Evolutionary conservation across 2,329 filamentous ascomycete species (phyloP), one percentile per base, ranked within the genome.

Genomic region (Byssothecium circinans): DNA sequence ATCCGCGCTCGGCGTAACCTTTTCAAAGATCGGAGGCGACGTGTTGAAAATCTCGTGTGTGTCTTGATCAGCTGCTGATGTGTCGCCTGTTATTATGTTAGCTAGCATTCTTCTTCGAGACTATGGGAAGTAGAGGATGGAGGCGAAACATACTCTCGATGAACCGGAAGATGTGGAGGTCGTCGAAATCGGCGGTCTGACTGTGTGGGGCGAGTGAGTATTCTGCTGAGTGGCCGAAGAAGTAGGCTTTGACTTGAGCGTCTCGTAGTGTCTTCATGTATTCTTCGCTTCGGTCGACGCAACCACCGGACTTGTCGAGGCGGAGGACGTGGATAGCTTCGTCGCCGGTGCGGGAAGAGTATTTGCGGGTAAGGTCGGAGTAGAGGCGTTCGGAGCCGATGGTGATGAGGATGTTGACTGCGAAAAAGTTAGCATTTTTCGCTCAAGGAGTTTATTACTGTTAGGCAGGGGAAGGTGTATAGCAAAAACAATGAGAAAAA

Each of bases 161-260:
- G 22, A 87, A 77, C 53, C 81, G 83, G 75, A 88, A 96, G 35
- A 97, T 80, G 2, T 83, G 79, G 32, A 96, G 69, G 8, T 85
- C 82, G 49, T 84, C 79, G 65, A 91, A 94, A 53, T 90, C 86
- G 4, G 95, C 83, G 49, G 88, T 87, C 62, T 95, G 89, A 6
- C 90, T 95, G 60, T 91, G 88, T 0, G 94, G 94, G 37, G 88
- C 94, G 2, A 99, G 77, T 48, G 87, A 82, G 52, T 83, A 85
- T 1, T 81, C 61, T 41, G 66, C 66, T 22, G 36, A 25, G 53
- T 88, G 87, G 8, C 94, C 94, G 67, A 96, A 99, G 75, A 99
- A 99, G 72, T 99, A 99, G 60, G 91, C 87, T 57, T 88, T 87
- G 43, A 96, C 91, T 41, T 88, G 82, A 0, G 87, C 82, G 62